Conservation (phyloP, 441 rosid species). For the Syzygium syzygioides region DNA sequence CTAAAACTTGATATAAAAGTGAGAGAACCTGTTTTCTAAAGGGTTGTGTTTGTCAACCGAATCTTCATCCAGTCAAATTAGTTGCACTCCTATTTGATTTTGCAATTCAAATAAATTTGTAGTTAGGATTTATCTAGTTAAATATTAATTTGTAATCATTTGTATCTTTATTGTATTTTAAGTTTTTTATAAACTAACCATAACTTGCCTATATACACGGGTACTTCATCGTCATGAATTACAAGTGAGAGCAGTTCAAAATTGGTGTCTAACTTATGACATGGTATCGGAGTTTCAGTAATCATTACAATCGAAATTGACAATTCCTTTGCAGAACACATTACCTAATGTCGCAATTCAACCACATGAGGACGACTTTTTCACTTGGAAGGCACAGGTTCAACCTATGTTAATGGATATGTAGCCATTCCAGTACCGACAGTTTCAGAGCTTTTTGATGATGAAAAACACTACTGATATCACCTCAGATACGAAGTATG, state of each 20-base stretch:
- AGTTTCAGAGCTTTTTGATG: neutral
- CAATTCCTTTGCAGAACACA: neutral
- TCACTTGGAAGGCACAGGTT: neutral
- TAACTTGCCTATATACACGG: neutral
- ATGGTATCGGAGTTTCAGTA: neutral
- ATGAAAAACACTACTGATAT: neutral
- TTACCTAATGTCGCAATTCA: neutral
- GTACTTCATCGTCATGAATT: neutral
- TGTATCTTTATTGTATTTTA: neutral
- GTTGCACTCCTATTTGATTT: neutral
- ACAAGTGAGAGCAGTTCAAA: neutral
- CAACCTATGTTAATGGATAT: neutral
- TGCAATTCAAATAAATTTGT: neutral
- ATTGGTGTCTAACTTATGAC: neutral
- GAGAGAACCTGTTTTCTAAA: neutral
- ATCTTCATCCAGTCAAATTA: neutral
- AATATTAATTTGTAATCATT: neutral
- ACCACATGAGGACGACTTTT: neutral
- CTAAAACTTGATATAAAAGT: neutral
- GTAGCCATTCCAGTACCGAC: neutral
- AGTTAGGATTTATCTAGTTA: neutral
- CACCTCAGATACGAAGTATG: neutral
- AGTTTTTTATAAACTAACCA: neutral
- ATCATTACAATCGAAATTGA: neutral
- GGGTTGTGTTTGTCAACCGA: neutral